phyloP scores from a whole-genome alignment of 163 green algal genomes.

The Chlamydomonas reinhardtii region DNA sequence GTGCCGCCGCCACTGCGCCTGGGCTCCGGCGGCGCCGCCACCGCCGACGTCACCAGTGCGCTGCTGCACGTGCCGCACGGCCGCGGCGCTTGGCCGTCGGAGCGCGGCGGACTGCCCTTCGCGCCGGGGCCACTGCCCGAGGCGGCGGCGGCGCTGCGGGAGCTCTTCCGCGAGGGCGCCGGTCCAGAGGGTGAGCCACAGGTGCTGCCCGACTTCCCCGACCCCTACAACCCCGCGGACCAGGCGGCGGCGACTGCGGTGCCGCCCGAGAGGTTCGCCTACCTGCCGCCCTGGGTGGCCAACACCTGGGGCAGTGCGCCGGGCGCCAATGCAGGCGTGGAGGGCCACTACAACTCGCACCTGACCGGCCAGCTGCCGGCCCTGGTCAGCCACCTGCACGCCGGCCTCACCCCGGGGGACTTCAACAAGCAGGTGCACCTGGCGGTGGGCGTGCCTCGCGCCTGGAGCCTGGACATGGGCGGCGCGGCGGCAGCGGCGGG shows the following conservation, averaged over 20 bases:
- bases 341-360: slow-evolving; percentile 28
- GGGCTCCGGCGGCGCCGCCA: neutral
- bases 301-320: slow-evolving; percentile 28
- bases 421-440: slow-evolving; percentile 41
- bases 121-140: slow-evolving; percentile 20
- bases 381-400: slow-evolving; percentile 24
- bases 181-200: neutral
- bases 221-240: slow-evolving; percentile 19
- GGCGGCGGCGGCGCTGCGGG: neutral
- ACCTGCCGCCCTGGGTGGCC: slow-evolving; percentile 42
- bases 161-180: slow-evolving; percentile 15
- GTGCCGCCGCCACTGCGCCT: slow-evolving; percentile 14
- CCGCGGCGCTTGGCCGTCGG: neutral
- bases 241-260: slow-evolving; percentile 1
- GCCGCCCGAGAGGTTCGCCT: slow-evolving; percentile 35
- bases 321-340: slow-evolving; percentile 8
- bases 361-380: slow-evolving; percentile 2
- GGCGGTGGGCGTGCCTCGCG: slow-evolving; percentile 22
- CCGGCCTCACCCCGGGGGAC: slow-evolving; percentile 3
- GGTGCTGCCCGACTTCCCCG: slow-evolving; percentile 18
- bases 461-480: slow-evolving; percentile 1
- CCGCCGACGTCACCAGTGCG: neutral
- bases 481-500: too few relatives aligned
- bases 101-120: slow-evolving; percentile 32
- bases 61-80: slow-evolving; percentile 29